Evolutionary conservation across 1,139 yeast genomes (phyloP).

Genomic region (Nakaseomyces glabratus): DNA sequence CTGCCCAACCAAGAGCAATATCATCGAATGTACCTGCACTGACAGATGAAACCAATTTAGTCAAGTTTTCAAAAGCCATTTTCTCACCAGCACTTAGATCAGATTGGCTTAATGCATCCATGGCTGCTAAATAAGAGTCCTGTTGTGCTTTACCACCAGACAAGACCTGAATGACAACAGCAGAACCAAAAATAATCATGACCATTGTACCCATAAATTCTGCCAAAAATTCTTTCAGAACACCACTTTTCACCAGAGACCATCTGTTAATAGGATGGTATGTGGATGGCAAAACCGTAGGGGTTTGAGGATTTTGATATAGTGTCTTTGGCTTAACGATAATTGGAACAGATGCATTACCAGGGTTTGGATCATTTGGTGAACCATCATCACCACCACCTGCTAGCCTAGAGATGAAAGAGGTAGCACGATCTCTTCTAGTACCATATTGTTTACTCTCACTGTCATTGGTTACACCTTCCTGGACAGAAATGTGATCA

Average conservation of each 20-base stretch:
- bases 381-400: constrained; percentile 1
- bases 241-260: constrained; percentile 27
- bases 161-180: constrained; percentile 39
- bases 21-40: constrained; percentile 36
- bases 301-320: constrained; percentile 33
- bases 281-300: constrained; percentile 32
- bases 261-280: constrained; percentile 31
- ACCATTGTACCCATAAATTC: constrained; percentile 43
- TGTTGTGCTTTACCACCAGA: constrained; percentile 18
- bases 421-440: constrained; percentile 7
- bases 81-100: constrained; percentile 12
- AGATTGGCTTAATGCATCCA: constrained; percentile 12
- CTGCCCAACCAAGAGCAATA: constrained; percentile 42
- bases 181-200: constrained; percentile 38
- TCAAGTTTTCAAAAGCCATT: constrained; percentile 12
- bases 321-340: constrained; percentile 31
- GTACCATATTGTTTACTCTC: constrained; percentile 4
- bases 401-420: constrained; percentile 1
- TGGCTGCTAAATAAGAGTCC: constrained; percentile 13
- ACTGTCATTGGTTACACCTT: constrained; percentile 2
- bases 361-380: constrained; percentile 4
- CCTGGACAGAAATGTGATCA: constrained; percentile 2
- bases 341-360: constrained; percentile 19
- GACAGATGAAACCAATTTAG: constrained; percentile 20
- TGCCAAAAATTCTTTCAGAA: constrained; percentile 33